Base-by-base conservation (phyloP, 2,329 filamentous ascomycete species). In the Coniochaeta sp. region DNA sequence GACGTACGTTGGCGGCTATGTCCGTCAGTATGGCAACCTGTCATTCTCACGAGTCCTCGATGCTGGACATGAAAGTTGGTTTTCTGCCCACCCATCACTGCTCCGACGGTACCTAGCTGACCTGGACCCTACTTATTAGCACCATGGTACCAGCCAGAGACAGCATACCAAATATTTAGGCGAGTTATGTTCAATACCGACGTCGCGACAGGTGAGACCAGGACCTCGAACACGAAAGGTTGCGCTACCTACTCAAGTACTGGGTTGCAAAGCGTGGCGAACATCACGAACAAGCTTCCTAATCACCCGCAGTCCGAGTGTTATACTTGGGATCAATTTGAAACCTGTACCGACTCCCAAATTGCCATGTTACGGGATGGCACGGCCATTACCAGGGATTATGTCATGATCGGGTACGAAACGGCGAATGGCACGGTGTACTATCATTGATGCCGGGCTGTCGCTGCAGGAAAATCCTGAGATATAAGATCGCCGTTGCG, bases 1-100 rank as follows among this genome's bases (percentile, higher is more conserved):
- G 2, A 74, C 78, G 5, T 84, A 84, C 70, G 80, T 81, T 70
- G 86, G 80, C 28, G 88, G 88, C 11, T 79, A 82, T 54, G 87
- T 88, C 0, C 78, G 87, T 1, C 86, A 90, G 68, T 84, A 81
- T 63, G 87, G 86, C 2, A 89, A 88, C 62, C 77, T 85, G 50
- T 81, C 79, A 2, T 85, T 86, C 67, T 79, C 79, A 9, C 75
- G 83, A 0, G 77, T 85, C 14, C 83, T 81, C 64, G 76, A 84
- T 63, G 76, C 82, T 2, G 82, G 83, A 0, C 82, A 85, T 64
- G 76, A 81, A 55, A 62, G 60, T 63, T 17, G 31, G 57, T 19
- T 31, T 38, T 33, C 14, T 24, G 31, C 17, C 31, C 26, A 8
- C 34, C 19, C 26, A 26, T n/a, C n/a, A 17, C 14, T n/a, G 22